These are phyloP conservation scores for Obelidium mucronatum DNA, from an alignment of 192 early-diverging fungal species.

Conservation along the genomic window DNA sequence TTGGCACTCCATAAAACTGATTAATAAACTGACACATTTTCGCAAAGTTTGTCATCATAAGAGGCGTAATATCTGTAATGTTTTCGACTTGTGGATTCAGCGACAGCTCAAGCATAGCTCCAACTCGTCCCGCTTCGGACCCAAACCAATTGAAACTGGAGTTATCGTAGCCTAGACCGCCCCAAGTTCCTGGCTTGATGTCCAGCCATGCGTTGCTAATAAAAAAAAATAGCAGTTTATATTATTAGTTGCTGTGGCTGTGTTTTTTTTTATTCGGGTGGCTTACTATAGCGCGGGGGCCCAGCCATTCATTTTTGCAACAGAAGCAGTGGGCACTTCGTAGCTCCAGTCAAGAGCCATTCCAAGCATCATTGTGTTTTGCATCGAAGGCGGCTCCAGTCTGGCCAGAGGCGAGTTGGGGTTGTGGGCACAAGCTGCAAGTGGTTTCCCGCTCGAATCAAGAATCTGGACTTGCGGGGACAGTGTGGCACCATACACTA, in stretches of 20 bases:
- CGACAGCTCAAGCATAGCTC: constrained; percentile 50
- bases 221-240: too few relatives aligned
- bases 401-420: constrained; percentile 3
- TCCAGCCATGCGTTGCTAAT: constrained; percentile 47
- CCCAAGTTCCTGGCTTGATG: constrained; percentile 13
- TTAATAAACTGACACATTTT: constrained; percentile 43
- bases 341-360: constrained; percentile 34
- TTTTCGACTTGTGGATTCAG: constrained; percentile 34
- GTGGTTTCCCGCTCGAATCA: constrained; percentile 7
- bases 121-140: constrained; percentile 28
- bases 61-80: constrained; percentile 31
- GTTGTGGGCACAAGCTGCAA: constrained; percentile 16
- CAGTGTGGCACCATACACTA: background rate
- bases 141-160: constrained; percentile 51
- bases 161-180: constrained; percentile 24
- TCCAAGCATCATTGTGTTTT: constrained; percentile 21
- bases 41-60: constrained; percentile 37
- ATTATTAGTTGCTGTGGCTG: too few relatives aligned
- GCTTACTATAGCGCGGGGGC: constrained; percentile 36
- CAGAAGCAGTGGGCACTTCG: constrained; percentile 2
- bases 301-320: constrained; percentile 15
- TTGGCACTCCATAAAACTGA: constrained; percentile 42
- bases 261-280: too few relatives aligned
- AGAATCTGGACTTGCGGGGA: constrained; percentile 12
- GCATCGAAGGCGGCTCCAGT: constrained; percentile 20